phyloP scores from a whole-genome alignment of 2,329 filamentous ascomycete genomes.

The Sarocladiaceae sp. region DNA sequence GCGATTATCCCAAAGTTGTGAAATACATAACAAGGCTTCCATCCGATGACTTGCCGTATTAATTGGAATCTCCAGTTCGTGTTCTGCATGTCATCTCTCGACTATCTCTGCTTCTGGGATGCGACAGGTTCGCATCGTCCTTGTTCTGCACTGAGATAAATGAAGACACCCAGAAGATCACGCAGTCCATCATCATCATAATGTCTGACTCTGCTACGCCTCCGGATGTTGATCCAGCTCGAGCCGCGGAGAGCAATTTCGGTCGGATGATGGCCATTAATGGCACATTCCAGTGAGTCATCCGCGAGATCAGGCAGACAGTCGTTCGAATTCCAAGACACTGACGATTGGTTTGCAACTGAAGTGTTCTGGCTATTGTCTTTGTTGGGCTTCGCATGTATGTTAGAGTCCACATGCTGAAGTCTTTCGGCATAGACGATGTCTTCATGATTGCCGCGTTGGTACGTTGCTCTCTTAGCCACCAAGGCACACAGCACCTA shows the following conservation, averaged over 20 bases:
- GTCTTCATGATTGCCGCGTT: constrained; percentile 20
- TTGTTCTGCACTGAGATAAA: too few relatives aligned
- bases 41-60: too few relatives aligned
- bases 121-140: too few relatives aligned
- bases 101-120: too few relatives aligned
- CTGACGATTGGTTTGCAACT: not conserved
- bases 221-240: not conserved
- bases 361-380: constrained; percentile 16
- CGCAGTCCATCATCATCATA: not conserved
- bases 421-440: constrained; percentile 22
- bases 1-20: too few relatives aligned
- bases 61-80: too few relatives aligned
- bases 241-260: not conserved
- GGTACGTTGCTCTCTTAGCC: too few relatives aligned
- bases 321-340: not conserved
- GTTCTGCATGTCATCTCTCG: too few relatives aligned
- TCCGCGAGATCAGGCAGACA: not conserved
- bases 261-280: not conserved
- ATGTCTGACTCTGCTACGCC: not conserved
- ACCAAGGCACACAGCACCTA: too few relatives aligned
- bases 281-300: not conserved
- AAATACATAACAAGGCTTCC: too few relatives aligned
- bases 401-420: constrained; percentile 15
- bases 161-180: not conserved
- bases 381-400: constrained; percentile 15